phyloP scores from a whole-genome alignment of 2,329 filamentous ascomycete genomes.

The Phialemoniopsis sp. region DNA sequence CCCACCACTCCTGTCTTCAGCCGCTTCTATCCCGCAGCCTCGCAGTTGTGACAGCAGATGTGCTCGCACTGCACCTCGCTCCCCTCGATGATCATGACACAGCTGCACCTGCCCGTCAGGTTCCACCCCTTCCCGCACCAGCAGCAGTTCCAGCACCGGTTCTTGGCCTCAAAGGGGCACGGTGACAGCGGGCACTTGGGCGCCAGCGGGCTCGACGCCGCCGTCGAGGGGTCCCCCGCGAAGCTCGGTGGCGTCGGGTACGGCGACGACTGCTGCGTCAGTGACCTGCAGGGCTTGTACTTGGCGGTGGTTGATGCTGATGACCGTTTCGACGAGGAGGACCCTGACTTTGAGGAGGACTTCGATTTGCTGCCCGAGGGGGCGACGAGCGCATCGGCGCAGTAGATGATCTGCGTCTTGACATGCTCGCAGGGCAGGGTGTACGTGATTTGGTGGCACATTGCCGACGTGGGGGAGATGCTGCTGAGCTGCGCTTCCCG shows the following conservation, averaged over 20 bases:
- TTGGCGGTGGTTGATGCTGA: conserved; percentile 13
- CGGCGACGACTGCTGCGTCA: conserved; percentile 35
- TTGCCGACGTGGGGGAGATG: conserved; percentile 12
- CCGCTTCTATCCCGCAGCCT: conserved; percentile 21
- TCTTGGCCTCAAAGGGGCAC: conserved; percentile 45
- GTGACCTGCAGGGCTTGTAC: conserved; percentile 33
- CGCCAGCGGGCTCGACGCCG: conserved; percentile 16
- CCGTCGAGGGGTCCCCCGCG: conserved; percentile 20
- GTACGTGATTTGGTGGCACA: conserved; percentile 47
- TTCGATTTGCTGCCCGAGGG: not conserved
- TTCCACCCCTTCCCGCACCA: conserved; percentile 53
- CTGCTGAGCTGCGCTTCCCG: not conserved
- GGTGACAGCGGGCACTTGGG: conserved; percentile 39
- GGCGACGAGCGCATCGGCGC: conserved; percentile 25
- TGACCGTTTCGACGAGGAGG: conserved; percentile 9
- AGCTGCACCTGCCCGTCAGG: conserved; percentile 42
- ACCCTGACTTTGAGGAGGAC: not conserved
- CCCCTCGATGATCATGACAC: conserved; percentile 48
- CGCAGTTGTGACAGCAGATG: conserved; percentile 47
- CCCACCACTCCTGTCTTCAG: conserved; percentile 17
- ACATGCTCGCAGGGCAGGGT: conserved; percentile 48
- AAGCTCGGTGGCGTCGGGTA: conserved; percentile 44
- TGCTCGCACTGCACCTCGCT: conserved; percentile 47
- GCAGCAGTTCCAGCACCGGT: conserved; percentile 50
- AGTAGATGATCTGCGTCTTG: conserved; percentile 38